phyloP scores from a whole-genome alignment of 1,139 yeast genomes.

The Geotrichum restrictum region DNA sequence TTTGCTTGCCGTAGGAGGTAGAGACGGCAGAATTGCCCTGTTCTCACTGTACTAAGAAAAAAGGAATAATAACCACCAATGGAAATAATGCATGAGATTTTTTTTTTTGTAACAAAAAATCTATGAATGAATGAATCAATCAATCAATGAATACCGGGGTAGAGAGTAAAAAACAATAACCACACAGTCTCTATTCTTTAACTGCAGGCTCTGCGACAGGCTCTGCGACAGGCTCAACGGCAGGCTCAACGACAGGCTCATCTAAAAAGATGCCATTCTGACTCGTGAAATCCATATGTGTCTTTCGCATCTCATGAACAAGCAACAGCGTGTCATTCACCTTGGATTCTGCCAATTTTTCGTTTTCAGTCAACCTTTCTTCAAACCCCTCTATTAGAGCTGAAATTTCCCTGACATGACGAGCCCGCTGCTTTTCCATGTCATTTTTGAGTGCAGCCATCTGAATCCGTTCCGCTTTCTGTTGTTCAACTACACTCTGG shows the following conservation, averaged over 20 bases:
- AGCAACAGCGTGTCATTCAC: slow-evolving; percentile 12
- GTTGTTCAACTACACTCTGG: slow-evolving; percentile 10
- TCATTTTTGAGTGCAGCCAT: slow-evolving; percentile 25
- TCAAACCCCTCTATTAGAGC: slow-evolving; percentile 11
- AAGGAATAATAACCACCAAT: no score
- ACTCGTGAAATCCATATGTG: not conserved
- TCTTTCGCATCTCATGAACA: slow-evolving; percentile 9
- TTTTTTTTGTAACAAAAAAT: not conserved
- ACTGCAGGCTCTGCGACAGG: not conserved
- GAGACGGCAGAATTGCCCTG: slow-evolving; percentile 39
- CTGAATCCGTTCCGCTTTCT: slow-evolving; percentile 13
- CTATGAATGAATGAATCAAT: no score
- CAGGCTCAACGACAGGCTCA: no score
- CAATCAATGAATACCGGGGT: no score
- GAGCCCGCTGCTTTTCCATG: slow-evolving; percentile 24
- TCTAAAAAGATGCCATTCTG: no score
- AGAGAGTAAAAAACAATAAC: no score
- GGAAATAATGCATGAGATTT: slow-evolving; percentile 5
- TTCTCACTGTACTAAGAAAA: slow-evolving; percentile 32
- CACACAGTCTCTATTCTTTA: no score
- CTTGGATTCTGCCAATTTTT: slow-evolving; percentile 8
- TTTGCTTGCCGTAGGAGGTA: slow-evolving; percentile 40
- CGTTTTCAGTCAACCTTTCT: slow-evolving; percentile 1
- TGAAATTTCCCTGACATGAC: slow-evolving; percentile 26
- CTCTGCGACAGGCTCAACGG: no score